phyloP scores from a whole-genome alignment of 73 alveolate genomes.

The Tetrahymena elliotti region DNA sequence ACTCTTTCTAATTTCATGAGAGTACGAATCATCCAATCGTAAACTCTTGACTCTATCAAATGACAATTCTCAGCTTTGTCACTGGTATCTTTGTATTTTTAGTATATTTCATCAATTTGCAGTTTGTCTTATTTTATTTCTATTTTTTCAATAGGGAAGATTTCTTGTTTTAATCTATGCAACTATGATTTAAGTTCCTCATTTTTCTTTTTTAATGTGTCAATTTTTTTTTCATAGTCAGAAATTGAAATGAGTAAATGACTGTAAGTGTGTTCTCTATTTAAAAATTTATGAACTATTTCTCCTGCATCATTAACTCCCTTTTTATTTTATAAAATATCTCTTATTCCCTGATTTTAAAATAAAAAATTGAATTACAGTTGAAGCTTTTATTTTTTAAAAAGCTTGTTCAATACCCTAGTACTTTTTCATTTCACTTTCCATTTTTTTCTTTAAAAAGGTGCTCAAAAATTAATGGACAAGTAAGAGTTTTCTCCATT shows the following conservation, averaged over 20 bases:
- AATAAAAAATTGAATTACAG: not conserved
- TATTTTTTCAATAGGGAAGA: conserved; percentile 6
- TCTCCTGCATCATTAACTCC: conserved; percentile 34
- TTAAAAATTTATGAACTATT: conserved; percentile 23
- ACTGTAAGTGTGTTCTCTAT: conserved; percentile 36
- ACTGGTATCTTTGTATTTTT: not conserved
- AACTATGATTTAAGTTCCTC: not conserved
- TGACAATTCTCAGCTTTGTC: not conserved
- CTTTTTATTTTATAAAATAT: not conserved
- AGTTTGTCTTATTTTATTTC: not conserved
- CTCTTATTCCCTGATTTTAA: not conserved
- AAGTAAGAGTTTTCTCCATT: conserved; percentile 39
- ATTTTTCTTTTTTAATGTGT: not conserved
- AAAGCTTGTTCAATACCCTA: conserved; percentile 13
- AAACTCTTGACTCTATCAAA: not conserved
- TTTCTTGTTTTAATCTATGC: conserved; percentile 11
- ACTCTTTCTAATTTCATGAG: not conserved
- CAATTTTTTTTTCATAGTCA: conserved; percentile 36
- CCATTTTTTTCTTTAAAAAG: conserved; percentile 22
- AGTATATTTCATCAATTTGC: not conserved
- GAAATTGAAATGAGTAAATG: conserved; percentile 20
- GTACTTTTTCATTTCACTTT: conserved; percentile 18
- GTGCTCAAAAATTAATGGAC: conserved; percentile 30
- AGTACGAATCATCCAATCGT: not conserved
- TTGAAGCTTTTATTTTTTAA: conserved; percentile 34